These are phyloP conservation scores for Fusarium sp. DNA, from an alignment of 2,329 filamentous ascomycete genomes.

Conservation along the genomic window DNA sequence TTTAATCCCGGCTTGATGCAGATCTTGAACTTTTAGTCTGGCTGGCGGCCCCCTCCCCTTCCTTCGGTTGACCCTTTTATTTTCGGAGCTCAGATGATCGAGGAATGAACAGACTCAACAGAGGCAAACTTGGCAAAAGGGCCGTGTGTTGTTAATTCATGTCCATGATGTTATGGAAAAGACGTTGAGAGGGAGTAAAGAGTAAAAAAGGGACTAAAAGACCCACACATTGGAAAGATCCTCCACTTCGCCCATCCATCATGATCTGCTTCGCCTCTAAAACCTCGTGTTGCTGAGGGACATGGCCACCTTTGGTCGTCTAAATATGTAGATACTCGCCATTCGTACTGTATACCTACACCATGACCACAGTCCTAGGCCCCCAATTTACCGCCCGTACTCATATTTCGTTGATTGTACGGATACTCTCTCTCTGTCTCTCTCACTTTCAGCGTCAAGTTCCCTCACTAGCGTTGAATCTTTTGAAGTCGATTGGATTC, in stretches of 20 bases:
- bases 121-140: neutral
- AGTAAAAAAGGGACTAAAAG: constrained; percentile 2
- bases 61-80: constrained; percentile 9
- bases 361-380: neutral
- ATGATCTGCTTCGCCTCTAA: constrained; percentile 41
- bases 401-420: neutral
- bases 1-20: constrained; percentile 46
- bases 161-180: constrained; percentile 21
- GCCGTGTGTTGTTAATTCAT: neutral
- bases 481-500: constrained; percentile 41
- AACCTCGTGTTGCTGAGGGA: constrained; percentile 41
- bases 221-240: constrained; percentile 17
- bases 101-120: constrained; percentile 1
- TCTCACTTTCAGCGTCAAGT: constrained; percentile 18
- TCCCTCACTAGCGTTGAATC: constrained; percentile 17
- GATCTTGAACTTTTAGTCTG: constrained; percentile 31
- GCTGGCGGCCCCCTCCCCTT: neutral
- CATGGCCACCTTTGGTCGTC: no score
- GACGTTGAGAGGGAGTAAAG: constrained; percentile 27
- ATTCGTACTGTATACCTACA: neutral
- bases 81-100: constrained; percentile 11
- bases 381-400: constrained; percentile 3
- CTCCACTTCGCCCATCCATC: constrained; percentile 25
- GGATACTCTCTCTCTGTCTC: neutral
- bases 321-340: no score